Conservation (phyloP, 1,139 yeast species). For the Meyerozyma smithsonii region DNA sequence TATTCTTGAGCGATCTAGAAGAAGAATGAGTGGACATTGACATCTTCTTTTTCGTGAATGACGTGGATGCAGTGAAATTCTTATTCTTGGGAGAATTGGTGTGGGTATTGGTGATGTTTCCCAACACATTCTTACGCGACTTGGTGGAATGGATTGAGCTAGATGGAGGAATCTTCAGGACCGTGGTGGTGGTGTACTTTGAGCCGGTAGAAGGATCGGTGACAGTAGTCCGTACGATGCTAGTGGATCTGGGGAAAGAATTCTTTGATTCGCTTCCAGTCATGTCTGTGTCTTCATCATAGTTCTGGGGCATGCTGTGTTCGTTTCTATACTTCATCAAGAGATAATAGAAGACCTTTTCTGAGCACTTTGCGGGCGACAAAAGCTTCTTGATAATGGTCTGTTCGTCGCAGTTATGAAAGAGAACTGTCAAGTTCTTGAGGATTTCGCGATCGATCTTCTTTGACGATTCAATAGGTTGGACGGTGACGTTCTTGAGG, state of each 20-base stretch:
- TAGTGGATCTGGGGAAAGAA: slow-evolving; percentile 41
- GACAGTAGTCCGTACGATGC: slow-evolving; percentile 43
- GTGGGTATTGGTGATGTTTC: slow-evolving; percentile 29
- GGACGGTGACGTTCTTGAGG: slow-evolving; percentile 31
- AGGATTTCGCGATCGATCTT: slow-evolving; percentile 80
- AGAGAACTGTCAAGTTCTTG: slow-evolving; percentile 78
- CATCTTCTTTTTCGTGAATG: slow-evolving; percentile 34
- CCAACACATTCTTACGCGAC: slow-evolving; percentile 18
- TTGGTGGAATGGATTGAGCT: slow-evolving; percentile 18
- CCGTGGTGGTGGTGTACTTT: slow-evolving; percentile 15
- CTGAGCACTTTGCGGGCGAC: slow-evolving; percentile 63
- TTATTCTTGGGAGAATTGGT: slow-evolving; percentile 13
- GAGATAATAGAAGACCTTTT: slow-evolving; percentile 84
- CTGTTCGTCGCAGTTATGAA: slow-evolving; percentile 79
- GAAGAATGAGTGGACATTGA: slow-evolving; percentile 24
- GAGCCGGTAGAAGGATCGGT: slow-evolving; percentile 27
- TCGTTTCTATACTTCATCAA: slow-evolving; percentile 81
- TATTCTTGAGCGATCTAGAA: slow-evolving; percentile 13
- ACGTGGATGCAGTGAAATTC: slow-evolving; percentile 35
- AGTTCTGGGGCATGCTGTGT: slow-evolving; percentile 35
- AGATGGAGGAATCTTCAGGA: slow-evolving; percentile 20
- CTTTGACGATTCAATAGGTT: slow-evolving; percentile 44
- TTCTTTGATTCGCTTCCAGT: slow-evolving; percentile 16
- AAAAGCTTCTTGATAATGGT: slow-evolving; percentile 57
- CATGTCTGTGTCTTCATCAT: slow-evolving; percentile 14